Conservation (phyloP, 768 basidiomycete species). For the Agaricus sinodeliciosus region DNA sequence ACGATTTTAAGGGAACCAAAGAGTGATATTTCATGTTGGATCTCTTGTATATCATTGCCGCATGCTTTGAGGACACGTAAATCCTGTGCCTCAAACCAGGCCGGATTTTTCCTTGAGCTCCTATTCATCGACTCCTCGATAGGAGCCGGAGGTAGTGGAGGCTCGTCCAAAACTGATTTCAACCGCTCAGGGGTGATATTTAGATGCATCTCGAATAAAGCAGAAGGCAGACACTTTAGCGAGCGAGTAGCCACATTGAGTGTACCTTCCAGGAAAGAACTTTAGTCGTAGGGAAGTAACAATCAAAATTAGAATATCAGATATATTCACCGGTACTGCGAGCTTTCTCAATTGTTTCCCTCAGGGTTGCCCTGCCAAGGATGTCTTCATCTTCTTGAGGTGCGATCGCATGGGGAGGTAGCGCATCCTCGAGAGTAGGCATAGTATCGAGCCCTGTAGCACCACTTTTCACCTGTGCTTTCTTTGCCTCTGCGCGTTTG, state of each 20-base stretch:
- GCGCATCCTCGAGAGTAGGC: slow-evolving; percentile 41
- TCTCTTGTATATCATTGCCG: slow-evolving; percentile 73
- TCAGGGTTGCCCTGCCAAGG: slow-evolving; percentile 59
- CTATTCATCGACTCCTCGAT: slow-evolving; percentile 27
- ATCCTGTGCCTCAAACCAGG: slow-evolving; percentile 83
- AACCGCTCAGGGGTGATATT: slow-evolving; percentile 67
- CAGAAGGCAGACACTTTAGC: slow-evolving; percentile 67
- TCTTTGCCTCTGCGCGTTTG: slow-evolving; percentile 74
- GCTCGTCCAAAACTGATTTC: slow-evolving; percentile 57
- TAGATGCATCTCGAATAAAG: slow-evolving; percentile 75
- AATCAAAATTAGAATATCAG: slow-evolving; percentile 19
- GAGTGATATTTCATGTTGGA: slow-evolving; percentile 77
- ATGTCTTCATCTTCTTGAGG: slow-evolving; percentile 41
- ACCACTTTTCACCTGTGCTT: slow-evolving; percentile 29
- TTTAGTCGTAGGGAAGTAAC: slow-evolving; percentile 42
- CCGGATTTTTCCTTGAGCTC: slow-evolving; percentile 39
- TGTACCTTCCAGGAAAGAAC: slow-evolving; percentile 37
- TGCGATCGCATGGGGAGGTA: slow-evolving; percentile 26
- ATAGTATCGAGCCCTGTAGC: slow-evolving; percentile 28
- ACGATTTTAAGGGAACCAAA: slow-evolving; percentile 78
- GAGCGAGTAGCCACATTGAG: slow-evolving; percentile 73
- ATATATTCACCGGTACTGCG: slow-evolving; percentile 62
- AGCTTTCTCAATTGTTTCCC: slow-evolving; percentile 72
- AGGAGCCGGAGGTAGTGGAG: slow-evolving; percentile 37
- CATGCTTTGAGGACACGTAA: slow-evolving; percentile 68